Evolutionary conservation across 2,329 filamentous ascomycete genomes (phyloP), one percentile per base, ranked within the genome.

Genomic region (Achaetomium macrosporum): DNA sequence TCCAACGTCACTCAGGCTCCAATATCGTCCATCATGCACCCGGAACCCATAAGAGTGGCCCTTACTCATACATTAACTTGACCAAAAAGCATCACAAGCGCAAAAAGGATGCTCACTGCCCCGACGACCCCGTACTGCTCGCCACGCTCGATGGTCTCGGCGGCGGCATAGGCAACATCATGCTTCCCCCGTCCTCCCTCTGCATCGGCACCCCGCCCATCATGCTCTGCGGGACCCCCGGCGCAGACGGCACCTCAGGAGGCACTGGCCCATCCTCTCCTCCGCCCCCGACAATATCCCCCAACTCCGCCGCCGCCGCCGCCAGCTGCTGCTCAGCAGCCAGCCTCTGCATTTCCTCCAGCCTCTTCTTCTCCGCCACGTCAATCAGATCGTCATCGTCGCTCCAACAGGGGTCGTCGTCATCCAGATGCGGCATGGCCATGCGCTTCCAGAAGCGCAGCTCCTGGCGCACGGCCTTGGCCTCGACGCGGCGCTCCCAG

Each of bases 311-410:
- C 10, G 59, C 59, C 2, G 55, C 61, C 2, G 52, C 55, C 16
- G 48, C 33, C 57, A 55, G 65, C 61, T 71, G 66, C 39, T 70
- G 65, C 45, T 70, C 68, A 25, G 72, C 68, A 39, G 69, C 68
- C 13, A 71, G 69, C 64, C 73, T 73, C 63, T 79, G 76, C 43
- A 79, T 61, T 58, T 80, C 76, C 42, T 67, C 69, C 47, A 80
- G 63, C 36, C 82, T 70, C 59, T 74, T 70, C 71, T 84, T 84
- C 69, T 84, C 81, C 13, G 76, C 74, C 0, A 73, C 70, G 54
- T 85, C 82, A 25, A 85, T 74, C 19, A 85, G 66, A 60, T 85
- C 82, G 60, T 85, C 82, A 58, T 85, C 82, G 53, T 81, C 81
- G 62, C 81, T 84, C 75, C 80, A 84, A 63, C 75, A 82, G 2